Base-by-base conservation (phyloP, 805 yeast genomes). In the Candida awuae region DNA sequence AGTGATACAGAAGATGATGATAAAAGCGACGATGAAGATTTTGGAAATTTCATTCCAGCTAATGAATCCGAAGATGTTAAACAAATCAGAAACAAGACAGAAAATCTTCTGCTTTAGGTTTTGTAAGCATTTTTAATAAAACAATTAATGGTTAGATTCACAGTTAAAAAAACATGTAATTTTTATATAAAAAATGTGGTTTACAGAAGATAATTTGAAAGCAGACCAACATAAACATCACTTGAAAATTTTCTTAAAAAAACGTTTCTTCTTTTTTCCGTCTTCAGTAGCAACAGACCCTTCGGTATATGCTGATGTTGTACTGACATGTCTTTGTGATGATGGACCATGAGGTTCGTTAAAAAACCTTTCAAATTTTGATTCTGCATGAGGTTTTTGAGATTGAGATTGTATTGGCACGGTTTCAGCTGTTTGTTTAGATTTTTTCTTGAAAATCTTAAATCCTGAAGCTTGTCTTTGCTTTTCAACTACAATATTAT, bases 181-280 rank as follows among this genome's bases (percentile, higher is more conserved):
- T 22, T 22, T 22, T 8, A 8, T 8, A 10, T 25, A 25, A 13
- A 25, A 5, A 14, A 25, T 25, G 8, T 12, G n/a, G n/a, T 4
- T 25, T 25, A 4, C 10, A 12, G 10, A 25, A 12, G 13, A 25
- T 25, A 6, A 25, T 12, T 7, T 12, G 6, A 9, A 25, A 25
- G n/a, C 12, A 25, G 12, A 25, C 10, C 10, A 25, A 22, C 10
- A 12, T 6, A 25, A 10, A 12, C n/a, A 25, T 5, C n/a, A 12
- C 6, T 25, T 61, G 42, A 62, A 62, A 16, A 62, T 40, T 45
- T 58, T 62, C 39, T 62, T 59, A 29, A 62, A 55, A 35, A 59
- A 61, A 18, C 55, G 50, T 43, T 55, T 54, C 47, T 61, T 61
- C 50, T 60, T 58, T 31, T 51, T 52, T 17, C 42, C 39, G 3